Evolutionary conservation across 345 rosid species (phyloP), one percentile per base, ranked within the genome.

Genomic region (Lumnitzera racemosa): DNA sequence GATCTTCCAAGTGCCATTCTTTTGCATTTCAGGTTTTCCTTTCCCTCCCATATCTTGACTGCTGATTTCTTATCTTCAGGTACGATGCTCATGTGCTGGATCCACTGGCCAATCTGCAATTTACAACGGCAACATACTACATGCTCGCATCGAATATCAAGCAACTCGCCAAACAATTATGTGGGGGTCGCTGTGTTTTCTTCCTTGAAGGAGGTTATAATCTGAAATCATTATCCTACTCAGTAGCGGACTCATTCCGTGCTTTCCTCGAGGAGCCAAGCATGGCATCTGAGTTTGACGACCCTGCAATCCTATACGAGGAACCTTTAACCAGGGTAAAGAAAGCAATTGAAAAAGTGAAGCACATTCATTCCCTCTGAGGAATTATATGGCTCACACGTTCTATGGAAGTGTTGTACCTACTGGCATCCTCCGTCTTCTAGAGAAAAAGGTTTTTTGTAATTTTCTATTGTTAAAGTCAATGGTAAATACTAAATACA

Each of bases 191-290:
- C 5, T 92, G 98, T 13, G 81, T 89, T 50, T 92, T 89, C 67
- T 92, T 87, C 84, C 70, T 87, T 74, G 98, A 92, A 74, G 98
- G 98, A 51, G 98, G 98, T 29, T 85, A 89, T 83, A 92, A 92
- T 72, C 96, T 89, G 52, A 72, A 83, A 16, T 83, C 98, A 17
- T 89, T 92, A 56, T 87, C 98, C 9, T 65, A 87, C 56, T 89
- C 98, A 0, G 96, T 89, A 46, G 82, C 91, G 2, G 98, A 89
- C 68, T 79, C 89, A 13, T 92, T 92, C 69, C 78, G 89, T 4
- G 96, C 96, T 29, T 82, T 92, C 63, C 83, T 89, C 0, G 96
- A 89, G 11, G 98, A 92, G 67, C 68, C 73, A 23, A 92, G 96
- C 46, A 69, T 75, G 74, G 96, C 98, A 12, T 64, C 79, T 0